Base-by-base conservation (phyloP, 2,329 filamentous ascomycete species). In the Colletotrichum sp. region DNA sequence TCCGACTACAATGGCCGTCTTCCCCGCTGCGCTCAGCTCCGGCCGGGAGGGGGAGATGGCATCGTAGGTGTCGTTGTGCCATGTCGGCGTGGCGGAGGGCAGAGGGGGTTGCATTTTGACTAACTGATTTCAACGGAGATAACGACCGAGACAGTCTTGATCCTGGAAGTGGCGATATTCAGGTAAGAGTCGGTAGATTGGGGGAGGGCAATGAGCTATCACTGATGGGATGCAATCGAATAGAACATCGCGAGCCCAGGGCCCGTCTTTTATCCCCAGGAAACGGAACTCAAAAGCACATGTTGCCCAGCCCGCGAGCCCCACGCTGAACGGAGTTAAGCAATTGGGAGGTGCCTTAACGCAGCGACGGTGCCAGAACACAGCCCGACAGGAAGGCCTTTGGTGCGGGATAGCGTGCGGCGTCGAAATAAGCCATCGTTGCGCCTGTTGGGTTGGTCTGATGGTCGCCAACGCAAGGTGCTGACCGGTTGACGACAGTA, bases 1-100 rank as follows among this genome's bases (percentile, higher is more conserved):
- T 52, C 93, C 93, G 2, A 91, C 93, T 80, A 95, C 91, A 13
- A 95, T 85, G 8, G 93, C 90, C 1, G 89, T 92, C 34, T 82
- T 82, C 28, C 87, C 86, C 6, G 81, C 79, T 66, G 88, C 85
- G 12, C 81, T 85, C 9, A 88, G 78, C 75, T 85, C 83, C 1
- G 84, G 82, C 0, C 83, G 81, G 1, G 77, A 64, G 3, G 86
- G 82, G 1, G 81, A 83, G 75, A 89, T 86, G 76, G 81, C 78
- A 0, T 83, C 79, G 75, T 89, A 89, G 1, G 84, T 78, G n/a
- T 78, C 77, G 1, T 74, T 81, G 77, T 87, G 85, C 73, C 73
- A 75, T 16, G 70, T 75, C 8, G 73, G 70, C 62, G 73, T 75
- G 56, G 66, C 30, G 79, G 70, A 43, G 80, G 81, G 58, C 64